Evolutionary conservation across 371 early-diverging fungal genomes (phyloP), one percentile per base, ranked within the genome.

Genomic region (Quaeritorhiza haematococci): DNA sequence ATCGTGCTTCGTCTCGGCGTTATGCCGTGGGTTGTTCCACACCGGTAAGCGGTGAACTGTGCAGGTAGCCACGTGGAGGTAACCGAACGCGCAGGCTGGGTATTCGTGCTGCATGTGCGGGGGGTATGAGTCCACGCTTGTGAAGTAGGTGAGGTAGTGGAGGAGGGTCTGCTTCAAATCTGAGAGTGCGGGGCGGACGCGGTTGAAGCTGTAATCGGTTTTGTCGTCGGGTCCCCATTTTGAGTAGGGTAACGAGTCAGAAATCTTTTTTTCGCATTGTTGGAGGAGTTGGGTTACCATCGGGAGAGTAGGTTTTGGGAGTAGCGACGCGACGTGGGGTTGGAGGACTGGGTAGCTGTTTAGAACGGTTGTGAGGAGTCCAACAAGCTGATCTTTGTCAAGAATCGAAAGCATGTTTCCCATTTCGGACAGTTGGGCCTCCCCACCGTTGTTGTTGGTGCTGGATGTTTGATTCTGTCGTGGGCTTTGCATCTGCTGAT

Each of bases 71-170:
- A 84, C 66, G 52, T 90, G 82, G 43, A 94, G 82, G 63, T 85
- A 92, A 4, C 82, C 73, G 66, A 96, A 93, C 24, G 85, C 76
- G 1, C 73, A 76, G 3, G 83, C 77, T 21, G 91, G 87, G 57
- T 88, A 87, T 56, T 88, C 85, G 52, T 84, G 72, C 24, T 58
- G 49, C 21, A 69, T 26, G 6, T 49, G 21, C 3, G 27, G n/a
- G 13, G 72, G 66, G 55, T 66, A 72, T 8, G 58, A 49, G 3
- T 1, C 70, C 28, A 84, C 76, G 41, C 84, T 81, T 27, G 90
- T 88, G 67, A 94, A 96, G 71, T 90, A 88, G 54, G 85, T 82
- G 53, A 91, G 79, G 67, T 92, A 94, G 72, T 91, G 87, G 13
- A 79, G 64, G 34, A 94, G 71, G 26, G 89, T 79, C 48, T 90